Base-by-base conservation (phyloP, 106 monocot genomes). In the Dendrobium catenatum region DNA sequence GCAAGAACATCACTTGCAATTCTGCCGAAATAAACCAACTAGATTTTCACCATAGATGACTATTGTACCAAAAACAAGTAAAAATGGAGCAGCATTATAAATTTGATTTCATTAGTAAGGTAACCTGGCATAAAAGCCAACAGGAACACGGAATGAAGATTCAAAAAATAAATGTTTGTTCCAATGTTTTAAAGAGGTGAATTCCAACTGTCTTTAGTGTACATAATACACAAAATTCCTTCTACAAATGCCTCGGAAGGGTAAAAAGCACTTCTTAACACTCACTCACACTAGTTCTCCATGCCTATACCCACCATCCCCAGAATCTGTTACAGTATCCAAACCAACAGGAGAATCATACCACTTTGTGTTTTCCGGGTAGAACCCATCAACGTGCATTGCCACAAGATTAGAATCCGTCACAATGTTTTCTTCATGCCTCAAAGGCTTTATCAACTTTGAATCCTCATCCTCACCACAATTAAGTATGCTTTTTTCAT, bases 361-460 rank as follows among this genome's bases (percentile, higher is more conserved):
- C 93, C 93, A 93, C 79, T 88, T 93, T 2, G 89, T 54, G 77
- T 67, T 85, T 56, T 87, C 88, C 19, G 70, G 49, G 82, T 91
- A 98, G 80, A 98, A 98, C 19, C 89, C 90, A 84, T 92, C 92
- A 73, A 92, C 90, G 58, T 92, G 94, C 78, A 96, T 85, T 51
- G 88, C 93, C 26, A 90, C 94, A 68, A 94, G 80, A 87, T 70
- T 82, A 19, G 89, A 42, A 67, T 93, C 93, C 18, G 85, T 76
- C 61, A 81, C 85, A 10, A 93, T 88, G 5, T 79, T 80, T 59
- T 81, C 90, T 56, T 90, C 92, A 91, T 95, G 87, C 72, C 87
- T 87, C 66, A 91, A 55, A 17, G 93, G 91, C 80, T 92, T 96
- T 78, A 94, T 92, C 42, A 96, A 55, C 76, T 96, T 96, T 13